These are phyloP conservation scores for Sporobolomyces phaffii DNA, from an alignment of 768 basidiomycete genomes.

Conservation along the genomic window DNA sequence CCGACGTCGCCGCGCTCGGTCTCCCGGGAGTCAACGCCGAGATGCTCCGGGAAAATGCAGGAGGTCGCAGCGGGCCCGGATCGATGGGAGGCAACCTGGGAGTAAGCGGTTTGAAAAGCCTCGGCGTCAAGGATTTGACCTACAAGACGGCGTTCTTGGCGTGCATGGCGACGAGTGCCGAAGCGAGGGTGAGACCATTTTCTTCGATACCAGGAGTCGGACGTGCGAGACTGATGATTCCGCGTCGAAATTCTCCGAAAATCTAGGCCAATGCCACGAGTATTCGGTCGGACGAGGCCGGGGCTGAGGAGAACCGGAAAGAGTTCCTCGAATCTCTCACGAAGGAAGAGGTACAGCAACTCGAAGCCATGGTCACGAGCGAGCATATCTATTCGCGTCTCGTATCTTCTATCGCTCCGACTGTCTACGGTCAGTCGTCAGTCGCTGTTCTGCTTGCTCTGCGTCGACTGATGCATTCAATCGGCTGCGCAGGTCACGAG, in stretches of 20 bases:
- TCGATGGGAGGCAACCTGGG: slow-evolving; percentile 57
- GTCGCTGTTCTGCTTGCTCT: not conserved
- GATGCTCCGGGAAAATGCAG: slow-evolving; percentile 76
- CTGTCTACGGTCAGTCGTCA: slow-evolving; percentile 64
- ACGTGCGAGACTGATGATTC: too few species aligned
- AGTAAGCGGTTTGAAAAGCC: slow-evolving; percentile 84
- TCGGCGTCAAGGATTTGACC: slow-evolving; percentile 90
- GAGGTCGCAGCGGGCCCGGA: slow-evolving; percentile 57
- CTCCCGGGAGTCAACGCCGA: slow-evolving; percentile 90
- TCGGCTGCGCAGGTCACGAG: slow-evolving; percentile 61
- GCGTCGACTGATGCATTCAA: not conserved
- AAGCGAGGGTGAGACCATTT: slow-evolving; percentile 65
- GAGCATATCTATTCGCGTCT: slow-evolving; percentile 91
- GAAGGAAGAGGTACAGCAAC: slow-evolving; percentile 88
- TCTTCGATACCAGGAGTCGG: too few species aligned
- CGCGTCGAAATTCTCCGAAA: too few species aligned
- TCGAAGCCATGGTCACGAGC: slow-evolving; percentile 85
- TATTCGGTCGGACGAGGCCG: slow-evolving; percentile 81
- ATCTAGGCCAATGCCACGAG: slow-evolving; percentile 67
- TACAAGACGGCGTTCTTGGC: slow-evolving; percentile 98
- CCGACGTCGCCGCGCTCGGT: slow-evolving; percentile 92
- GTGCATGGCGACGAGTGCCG: slow-evolving; percentile 91
- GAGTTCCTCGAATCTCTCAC: slow-evolving; percentile 84
- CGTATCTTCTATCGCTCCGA: slow-evolving; percentile 91
- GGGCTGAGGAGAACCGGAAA: slow-evolving; percentile 52